phyloP scores from a whole-genome alignment of 1,284 basidiomycete species.

The Ceratobasidium sp. region DNA sequence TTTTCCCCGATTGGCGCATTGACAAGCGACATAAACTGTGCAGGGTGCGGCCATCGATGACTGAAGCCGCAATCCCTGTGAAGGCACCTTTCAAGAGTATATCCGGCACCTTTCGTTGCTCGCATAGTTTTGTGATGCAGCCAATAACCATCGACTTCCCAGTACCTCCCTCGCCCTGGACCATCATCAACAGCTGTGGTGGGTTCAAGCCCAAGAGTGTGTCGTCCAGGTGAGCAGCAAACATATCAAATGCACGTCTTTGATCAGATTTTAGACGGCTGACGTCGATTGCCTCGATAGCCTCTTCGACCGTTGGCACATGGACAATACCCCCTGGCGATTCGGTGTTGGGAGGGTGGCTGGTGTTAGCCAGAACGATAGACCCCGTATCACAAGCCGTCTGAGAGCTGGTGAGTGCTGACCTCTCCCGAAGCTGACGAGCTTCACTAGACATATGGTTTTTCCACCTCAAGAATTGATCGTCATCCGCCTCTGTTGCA shows the following conservation, averaged over 20 bases:
- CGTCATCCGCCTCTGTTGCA: no score
- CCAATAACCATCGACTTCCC: constrained; percentile 47
- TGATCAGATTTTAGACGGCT: constrained; percentile 22
- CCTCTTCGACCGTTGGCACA: background rate
- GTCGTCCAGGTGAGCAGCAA: constrained; percentile 29
- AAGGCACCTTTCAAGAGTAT: constrained; percentile 56
- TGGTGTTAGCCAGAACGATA: no score
- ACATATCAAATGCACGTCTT: constrained; percentile 21
- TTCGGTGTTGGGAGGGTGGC: no score
- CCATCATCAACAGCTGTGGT: constrained; percentile 35
- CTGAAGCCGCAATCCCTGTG: constrained; percentile 56
- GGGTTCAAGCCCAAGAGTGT: background rate
- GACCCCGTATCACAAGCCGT: no score
- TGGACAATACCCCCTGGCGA: background rate
- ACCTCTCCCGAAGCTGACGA: no score
- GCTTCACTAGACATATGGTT: no score
- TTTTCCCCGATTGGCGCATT: no score
- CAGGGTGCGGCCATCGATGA: constrained; percentile 57
- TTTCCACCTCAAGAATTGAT: no score
- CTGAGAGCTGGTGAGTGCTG: no score
- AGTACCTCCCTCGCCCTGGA: constrained; percentile 46
- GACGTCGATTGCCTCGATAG: background rate
- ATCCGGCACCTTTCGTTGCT: background rate
- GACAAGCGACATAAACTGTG: constrained; percentile 50
- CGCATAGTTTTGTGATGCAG: constrained; percentile 34